Evolutionary conservation across 192 early-diverging fungal genomes (phyloP), one percentile per base, ranked within the genome.

Genomic region (Backusella mclennaniae): DNA sequence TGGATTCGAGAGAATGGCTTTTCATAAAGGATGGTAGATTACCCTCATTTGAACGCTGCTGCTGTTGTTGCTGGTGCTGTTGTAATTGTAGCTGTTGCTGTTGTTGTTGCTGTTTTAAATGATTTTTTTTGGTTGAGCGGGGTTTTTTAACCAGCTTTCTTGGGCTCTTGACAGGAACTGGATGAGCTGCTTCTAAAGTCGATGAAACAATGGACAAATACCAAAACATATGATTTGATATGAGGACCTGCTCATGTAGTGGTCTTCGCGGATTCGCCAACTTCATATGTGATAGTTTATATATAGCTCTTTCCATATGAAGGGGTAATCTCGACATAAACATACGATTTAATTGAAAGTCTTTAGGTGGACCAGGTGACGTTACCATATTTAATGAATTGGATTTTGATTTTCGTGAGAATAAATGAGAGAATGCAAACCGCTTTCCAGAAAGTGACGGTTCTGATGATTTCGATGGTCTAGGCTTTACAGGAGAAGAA

Each of bases 201-300:
- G 56, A 63, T 21, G 56, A 63, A 71, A 92, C 91, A 15, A 92
- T 84, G 26, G 89, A 89, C 67, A 92, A 79, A 79, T 94, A 94
- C 93, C 93, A 94, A 79, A 94, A 92, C 89, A 94, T 91, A 85
- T 92, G 88, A 66, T 94, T 94, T 14, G 93, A 92, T 42, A 94
- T 86, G 69, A 92, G 76, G 7, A 94, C 93, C 78, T 94, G 93
- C 38, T 94, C 89, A 52, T 90, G 82, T 17, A 94, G 74, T 21
- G 93, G 90, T 5, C 93, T 89, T 9, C 91, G 83, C 19, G 90
- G 89, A 76, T 92, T 94, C 8, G 91, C 92, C 63, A 94, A 79
- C 77, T 94, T 94, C 8, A 91, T 89, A 31, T 92, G 91, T 1
- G 90, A 90, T 23, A 93, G 76, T 26, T 91, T 90, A 77, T 93